Conservation (phyloP, 2,329 filamentous ascomycete species). For the Simplicillium aogashimaense region DNA sequence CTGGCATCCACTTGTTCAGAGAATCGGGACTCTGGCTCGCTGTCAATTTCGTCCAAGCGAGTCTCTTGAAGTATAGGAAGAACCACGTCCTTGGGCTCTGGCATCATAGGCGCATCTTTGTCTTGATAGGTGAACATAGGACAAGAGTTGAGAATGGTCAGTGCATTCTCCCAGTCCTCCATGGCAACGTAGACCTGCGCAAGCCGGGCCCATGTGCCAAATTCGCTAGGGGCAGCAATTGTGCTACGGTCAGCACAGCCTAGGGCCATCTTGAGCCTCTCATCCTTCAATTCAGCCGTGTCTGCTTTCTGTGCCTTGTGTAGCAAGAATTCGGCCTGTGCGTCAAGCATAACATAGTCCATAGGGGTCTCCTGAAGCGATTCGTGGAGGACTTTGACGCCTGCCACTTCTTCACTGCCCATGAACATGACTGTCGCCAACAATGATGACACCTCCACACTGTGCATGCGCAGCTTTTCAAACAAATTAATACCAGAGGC, state of each 20-base stretch:
- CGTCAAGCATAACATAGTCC: slow-evolving; percentile 94
- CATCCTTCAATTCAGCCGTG: slow-evolving; percentile 45
- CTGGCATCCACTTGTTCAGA: slow-evolving; percentile 82
- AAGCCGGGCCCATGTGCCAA: slow-evolving; percentile 89
- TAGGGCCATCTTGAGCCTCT: slow-evolving; percentile 73
- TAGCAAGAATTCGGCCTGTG: slow-evolving; percentile 85
- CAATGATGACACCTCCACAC: slow-evolving; percentile 88
- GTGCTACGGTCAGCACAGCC: slow-evolving; percentile 93
- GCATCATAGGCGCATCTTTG: slow-evolving; percentile 91
- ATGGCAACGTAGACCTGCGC: slow-evolving; percentile 89
- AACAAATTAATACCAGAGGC: slow-evolving; percentile 96
- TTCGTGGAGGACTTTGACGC: slow-evolving; percentile 77
- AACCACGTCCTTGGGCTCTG: slow-evolving; percentile 78
- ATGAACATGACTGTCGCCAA: slow-evolving; percentile 86
- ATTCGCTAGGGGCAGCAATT: slow-evolving; percentile 91
- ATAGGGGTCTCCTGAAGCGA: slow-evolving; percentile 86
- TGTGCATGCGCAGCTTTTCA: slow-evolving; percentile 83
- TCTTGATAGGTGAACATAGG: slow-evolving; percentile 99
- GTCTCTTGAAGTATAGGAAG: slow-evolving; percentile 84
- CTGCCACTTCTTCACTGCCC: slow-evolving; percentile 95
- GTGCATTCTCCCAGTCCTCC: slow-evolving; percentile 93
- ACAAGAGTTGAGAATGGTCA: slow-evolving; percentile 93
- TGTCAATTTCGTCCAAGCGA: slow-evolving; percentile 90
- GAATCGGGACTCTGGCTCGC: slow-evolving; percentile 72
- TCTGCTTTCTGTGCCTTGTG: slow-evolving; percentile 60